Evolutionary conservation across 2,329 filamentous ascomycete genomes (phyloP), one percentile per base, ranked within the genome.

Genomic region (Colletotrichum sp.): DNA sequence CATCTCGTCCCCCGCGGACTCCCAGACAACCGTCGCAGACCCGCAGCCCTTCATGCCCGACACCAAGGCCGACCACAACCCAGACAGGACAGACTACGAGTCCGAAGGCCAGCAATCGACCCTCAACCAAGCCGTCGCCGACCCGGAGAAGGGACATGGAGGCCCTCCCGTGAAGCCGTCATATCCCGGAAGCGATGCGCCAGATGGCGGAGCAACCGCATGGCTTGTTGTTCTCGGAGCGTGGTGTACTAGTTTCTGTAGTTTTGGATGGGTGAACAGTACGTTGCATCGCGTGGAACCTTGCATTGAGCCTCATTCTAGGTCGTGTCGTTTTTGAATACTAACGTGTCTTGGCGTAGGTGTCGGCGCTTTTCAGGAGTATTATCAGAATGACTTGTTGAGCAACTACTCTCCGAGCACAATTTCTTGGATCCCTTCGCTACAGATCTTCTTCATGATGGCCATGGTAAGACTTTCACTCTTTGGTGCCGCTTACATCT

Each of bases 381-480:
- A 92, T 80, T 93, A 93, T 78, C 83, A 91, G 77, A 85, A 81
- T 8, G 83, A 87, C 9, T 85, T 89, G 21, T 82, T 93, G 4
- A 81, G 78, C 7, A 65, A 84, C 4, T 90, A 90, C 77, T 89
- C 89, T 0, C 80, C 89, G 2, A 90, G 89, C 71, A 89, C 89
- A 0, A 85, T 93, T n/a, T 85, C 91, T n/a, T 93, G 91, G 91
- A 92, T 93, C 63, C 87, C 90, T 1, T 90, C 90, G 1, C 81
- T 92, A 9, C 88, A 92, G 76, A 83, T 89, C 18, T 90, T 89
- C 78, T 86, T 91, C 80, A 87, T 93, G 86, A 89, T 90, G 79
- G 84, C 81, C 28, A 82, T 85, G 79, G 85, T 86, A 81, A 78
- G 82, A 71, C 78, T 79, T 78, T 82, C 84, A 60, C 79, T 57